A percentile compares a stretch with the other conserved stretches of the same genome.
These are phyloP conservation scores for Chlamydomonas asymmetrica DNA, from an alignment of 139 green algal genomes.

Conservation along the genomic window DNA sequence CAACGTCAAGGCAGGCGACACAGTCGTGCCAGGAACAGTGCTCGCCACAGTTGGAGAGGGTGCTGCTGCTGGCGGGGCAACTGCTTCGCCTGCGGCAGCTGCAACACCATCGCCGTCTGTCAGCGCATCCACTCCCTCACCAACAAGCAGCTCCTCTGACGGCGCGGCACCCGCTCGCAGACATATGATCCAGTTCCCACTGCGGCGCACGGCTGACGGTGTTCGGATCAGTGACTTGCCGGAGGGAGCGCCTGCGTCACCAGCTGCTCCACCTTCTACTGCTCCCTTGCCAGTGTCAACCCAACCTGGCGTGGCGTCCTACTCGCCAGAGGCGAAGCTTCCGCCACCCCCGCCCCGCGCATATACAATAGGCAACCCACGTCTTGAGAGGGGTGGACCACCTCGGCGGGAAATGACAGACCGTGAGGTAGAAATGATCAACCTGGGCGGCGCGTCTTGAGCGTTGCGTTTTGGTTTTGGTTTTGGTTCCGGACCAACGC, in stretches of 20 bases:
- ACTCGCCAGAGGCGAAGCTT: not conserved
- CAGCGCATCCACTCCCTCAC: not conserved
- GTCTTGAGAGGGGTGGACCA: conserved; percentile 3
- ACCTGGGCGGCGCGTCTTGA: conserved; percentile 18
- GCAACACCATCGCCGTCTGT: not conserved
- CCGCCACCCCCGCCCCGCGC: not conserved
- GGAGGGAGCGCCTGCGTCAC: not conserved
- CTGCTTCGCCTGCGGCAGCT: not conserved
- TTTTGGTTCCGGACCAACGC: too few species aligned
- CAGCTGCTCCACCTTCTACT: not conserved
- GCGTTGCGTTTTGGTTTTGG: too few species aligned
- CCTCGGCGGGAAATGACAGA: conserved; percentile 13
- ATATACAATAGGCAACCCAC: not conserved
- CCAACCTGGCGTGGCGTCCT: not conserved
- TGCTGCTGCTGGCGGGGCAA: not conserved
- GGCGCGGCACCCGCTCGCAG: not conserved
- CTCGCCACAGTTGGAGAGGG: conserved; percentile 35
- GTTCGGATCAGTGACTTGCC: conserved; percentile 42
- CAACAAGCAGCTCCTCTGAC: not conserved
- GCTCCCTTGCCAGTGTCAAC: not conserved
- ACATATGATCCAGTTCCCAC: conserved; percentile 41
- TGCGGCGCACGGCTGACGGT: conserved; percentile 24
- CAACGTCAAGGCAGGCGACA: conserved; percentile 40
- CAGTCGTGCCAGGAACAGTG: conserved; percentile 38
- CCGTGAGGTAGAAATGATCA: conserved; percentile 33